phyloP scores from a whole-genome alignment of 441 rosid genomes.

The Kokia cookei region DNA sequence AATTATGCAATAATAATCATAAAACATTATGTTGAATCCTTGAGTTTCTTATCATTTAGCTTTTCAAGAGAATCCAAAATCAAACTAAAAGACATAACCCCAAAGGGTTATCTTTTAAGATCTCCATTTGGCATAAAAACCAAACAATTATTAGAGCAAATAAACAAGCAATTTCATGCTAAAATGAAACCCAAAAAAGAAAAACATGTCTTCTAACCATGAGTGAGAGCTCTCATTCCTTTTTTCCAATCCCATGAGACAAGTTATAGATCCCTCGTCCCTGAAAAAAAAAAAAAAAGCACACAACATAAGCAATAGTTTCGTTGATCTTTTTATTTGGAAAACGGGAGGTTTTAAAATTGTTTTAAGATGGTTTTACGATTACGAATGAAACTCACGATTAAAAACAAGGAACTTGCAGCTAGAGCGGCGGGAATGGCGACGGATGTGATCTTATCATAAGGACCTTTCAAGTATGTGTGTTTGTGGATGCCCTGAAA shows the following conservation, averaged over 20 bases:
- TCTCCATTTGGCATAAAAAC: background rate
- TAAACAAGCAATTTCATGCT: constrained; percentile 4
- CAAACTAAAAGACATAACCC: background rate
- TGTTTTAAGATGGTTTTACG: background rate
- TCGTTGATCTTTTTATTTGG: background rate
- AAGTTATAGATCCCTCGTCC: constrained; percentile 85
- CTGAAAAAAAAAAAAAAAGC: constrained; percentile 29
- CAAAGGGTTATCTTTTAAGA: background rate
- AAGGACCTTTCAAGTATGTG: constrained; percentile 57
- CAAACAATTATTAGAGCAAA: constrained; percentile 27
- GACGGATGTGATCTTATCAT: constrained; percentile 56
- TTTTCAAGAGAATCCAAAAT: background rate
- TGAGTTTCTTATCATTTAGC: background rate
- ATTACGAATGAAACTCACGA: constrained; percentile 35
- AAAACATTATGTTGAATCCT: background rate
- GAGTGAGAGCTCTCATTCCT: constrained; percentile 44
- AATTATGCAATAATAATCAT: background rate
- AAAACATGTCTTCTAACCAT: constrained; percentile 13
- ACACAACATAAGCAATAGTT: background rate
- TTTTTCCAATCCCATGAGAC: constrained; percentile 90
- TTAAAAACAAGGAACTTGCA: constrained; percentile 32
- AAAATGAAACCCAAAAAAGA: background rate
- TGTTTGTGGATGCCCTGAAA: constrained; percentile 50
- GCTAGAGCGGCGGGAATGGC: constrained; percentile 59
- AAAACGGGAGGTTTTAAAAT: background rate